Evolutionary conservation across 2,329 filamentous ascomycete species (phyloP).

Genomic region (Myriangium duriaei): DNA sequence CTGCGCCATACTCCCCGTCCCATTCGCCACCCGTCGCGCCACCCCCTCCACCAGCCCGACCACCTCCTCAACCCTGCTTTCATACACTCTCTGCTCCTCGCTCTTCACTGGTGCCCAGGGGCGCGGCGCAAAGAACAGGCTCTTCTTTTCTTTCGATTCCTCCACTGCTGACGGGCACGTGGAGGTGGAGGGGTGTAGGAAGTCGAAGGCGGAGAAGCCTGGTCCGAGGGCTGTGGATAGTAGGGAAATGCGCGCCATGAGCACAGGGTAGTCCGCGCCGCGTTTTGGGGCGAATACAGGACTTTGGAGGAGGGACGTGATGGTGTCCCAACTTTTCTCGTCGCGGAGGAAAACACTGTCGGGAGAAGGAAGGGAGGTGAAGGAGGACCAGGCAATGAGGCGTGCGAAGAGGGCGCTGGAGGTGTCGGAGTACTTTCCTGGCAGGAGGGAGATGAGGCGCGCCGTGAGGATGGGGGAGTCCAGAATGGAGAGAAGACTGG

Average conservation of each 20-base stretch:
- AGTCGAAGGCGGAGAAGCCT: constrained; percentile 30
- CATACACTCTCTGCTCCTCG: constrained; percentile 44
- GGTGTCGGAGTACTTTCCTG: constrained; percentile 34
- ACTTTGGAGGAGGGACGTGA: constrained; percentile 3
- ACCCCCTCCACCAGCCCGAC: too few species aligned
- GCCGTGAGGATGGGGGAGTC: constrained; percentile 39
- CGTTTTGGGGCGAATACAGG: constrained; percentile 39
- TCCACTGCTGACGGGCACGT: constrained; percentile 5
- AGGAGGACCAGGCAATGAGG: constrained; percentile 51
- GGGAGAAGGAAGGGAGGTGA: constrained; percentile 32
- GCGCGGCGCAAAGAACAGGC: not conserved
- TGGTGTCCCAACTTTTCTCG: not conserved
- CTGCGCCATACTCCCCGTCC: too few species aligned
- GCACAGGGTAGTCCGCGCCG: constrained; percentile 53
- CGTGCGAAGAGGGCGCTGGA: constrained; percentile 49
- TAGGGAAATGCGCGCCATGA: constrained; percentile 53
- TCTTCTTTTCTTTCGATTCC: constrained; percentile 1
- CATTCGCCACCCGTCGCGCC: constrained; percentile 53
- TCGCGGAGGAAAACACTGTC: not conserved
- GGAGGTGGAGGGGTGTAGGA: constrained; percentile 13
- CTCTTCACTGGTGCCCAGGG: constrained; percentile 15
- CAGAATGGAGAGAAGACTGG: not conserved
- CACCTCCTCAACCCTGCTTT: too few species aligned
- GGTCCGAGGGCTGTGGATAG: constrained; percentile 66
- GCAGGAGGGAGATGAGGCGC: constrained; percentile 47